phyloP scores from a whole-genome alignment of 2,329 filamentous ascomycete genomes.

The Hypoxylon sp. region DNA sequence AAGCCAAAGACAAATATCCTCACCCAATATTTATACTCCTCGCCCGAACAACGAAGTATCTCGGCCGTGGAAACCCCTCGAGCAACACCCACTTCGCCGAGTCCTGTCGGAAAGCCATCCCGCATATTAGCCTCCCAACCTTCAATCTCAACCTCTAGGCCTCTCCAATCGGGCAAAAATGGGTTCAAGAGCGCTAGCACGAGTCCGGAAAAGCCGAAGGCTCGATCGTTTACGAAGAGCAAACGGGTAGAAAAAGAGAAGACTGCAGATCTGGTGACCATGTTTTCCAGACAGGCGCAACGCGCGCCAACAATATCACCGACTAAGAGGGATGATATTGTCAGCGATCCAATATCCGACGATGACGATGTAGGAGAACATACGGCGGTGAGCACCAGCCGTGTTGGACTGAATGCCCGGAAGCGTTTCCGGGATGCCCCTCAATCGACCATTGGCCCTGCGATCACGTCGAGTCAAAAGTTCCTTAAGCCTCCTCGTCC shows the following conservation, averaged over 20 bases:
- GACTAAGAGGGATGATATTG: conserved; percentile 63
- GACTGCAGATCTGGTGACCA: conserved; percentile 69
- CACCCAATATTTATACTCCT: conserved; percentile 68
- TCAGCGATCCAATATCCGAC: conserved; percentile 72
- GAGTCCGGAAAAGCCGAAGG: conserved; percentile 63
- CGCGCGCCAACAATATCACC: conserved; percentile 58
- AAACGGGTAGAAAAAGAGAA: conserved; percentile 66
- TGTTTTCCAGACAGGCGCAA: conserved; percentile 75
- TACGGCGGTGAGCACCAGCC: conserved; percentile 66
- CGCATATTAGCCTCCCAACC: conserved; percentile 42
- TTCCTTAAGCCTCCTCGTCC: conserved; percentile 64
- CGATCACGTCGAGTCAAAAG: conserved; percentile 61
- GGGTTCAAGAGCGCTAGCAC: conserved; percentile 58
- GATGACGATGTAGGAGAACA: conserved; percentile 70
- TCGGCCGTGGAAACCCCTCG: conserved; percentile 46
- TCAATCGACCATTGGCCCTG: conserved; percentile 47
- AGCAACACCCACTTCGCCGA: conserved; percentile 45
- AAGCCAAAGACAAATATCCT: conserved; percentile 62
- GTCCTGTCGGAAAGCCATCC: conserved; percentile 48
- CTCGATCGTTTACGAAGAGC: conserved; percentile 49
- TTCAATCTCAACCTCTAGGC: conserved; percentile 46
- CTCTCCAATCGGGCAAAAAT: conserved; percentile 50
- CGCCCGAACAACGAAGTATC: conserved; percentile 60
- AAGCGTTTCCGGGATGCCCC: conserved; percentile 64
- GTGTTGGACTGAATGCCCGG: conserved; percentile 69